These are phyloP conservation scores for Eragrostis tef DNA, from an alignment of 202 grass and related monocot species.

Conservation along the genomic window DNA sequence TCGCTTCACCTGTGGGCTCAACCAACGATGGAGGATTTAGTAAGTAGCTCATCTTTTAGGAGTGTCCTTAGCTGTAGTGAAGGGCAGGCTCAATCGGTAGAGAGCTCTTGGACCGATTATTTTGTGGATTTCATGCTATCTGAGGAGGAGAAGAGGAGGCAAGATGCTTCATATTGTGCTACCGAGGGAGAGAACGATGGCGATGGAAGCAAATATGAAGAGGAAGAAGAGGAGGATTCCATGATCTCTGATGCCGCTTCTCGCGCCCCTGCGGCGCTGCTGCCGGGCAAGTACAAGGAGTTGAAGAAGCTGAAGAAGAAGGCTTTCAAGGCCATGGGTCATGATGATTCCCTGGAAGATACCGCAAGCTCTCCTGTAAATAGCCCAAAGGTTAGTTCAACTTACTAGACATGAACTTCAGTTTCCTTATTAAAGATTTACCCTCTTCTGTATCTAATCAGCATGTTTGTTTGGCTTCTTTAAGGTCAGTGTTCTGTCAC, in stretches of 20 bases:
- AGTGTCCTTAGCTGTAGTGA: constrained; percentile 48
- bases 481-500: constrained; percentile 68
- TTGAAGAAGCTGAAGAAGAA: constrained; percentile 73
- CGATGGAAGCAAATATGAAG: constrained; percentile 2
- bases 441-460: constrained; percentile 26
- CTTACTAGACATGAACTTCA: background rate
- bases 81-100: constrained; percentile 58
- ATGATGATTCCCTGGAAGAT: constrained; percentile 85
- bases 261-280: constrained; percentile 28
- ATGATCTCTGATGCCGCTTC: constrained; percentile 79
- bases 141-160: constrained; percentile 57
- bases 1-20: constrained; percentile 39
- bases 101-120: constrained; percentile 84
- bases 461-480: constrained; percentile 38
- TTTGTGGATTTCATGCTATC: constrained; percentile 81
- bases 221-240: constrained; percentile 45
- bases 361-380: constrained; percentile 96
- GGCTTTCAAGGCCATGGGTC: constrained; percentile 49
- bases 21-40: constrained; percentile 68
- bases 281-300: constrained; percentile 49
- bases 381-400: constrained; percentile 80
- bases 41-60: constrained; percentile 50
- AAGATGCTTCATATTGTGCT: constrained; percentile 37
- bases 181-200: constrained; percentile 6
- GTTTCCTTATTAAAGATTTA: background rate